Evolutionary conservation across 1,284 basidiomycete species (phyloP).

Genomic region (Ceratobasidium sp.): DNA sequence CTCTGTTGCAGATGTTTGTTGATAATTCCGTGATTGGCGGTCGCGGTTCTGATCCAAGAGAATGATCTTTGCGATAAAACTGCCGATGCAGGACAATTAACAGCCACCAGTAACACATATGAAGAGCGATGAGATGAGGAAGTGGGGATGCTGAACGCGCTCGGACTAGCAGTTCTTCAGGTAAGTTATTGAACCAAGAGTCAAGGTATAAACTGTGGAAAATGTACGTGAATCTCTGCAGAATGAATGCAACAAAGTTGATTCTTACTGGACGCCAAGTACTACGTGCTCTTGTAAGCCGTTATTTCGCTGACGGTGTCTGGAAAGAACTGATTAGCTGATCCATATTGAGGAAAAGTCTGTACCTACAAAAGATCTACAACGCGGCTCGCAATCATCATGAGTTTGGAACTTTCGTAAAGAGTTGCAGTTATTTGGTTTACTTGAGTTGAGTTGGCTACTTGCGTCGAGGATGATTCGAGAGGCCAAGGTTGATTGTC

Average conservation of each 20-base stretch:
- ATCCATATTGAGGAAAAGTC: not conserved
- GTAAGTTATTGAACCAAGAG: conserved; percentile 70
- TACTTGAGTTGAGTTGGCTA: not conserved
- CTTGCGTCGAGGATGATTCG: not conserved
- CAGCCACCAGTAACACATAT: conserved; percentile 74
- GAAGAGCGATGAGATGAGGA: conserved; percentile 74
- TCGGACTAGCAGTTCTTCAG: conserved; percentile 65
- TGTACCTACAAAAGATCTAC: conserved; percentile 71
- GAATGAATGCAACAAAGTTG: no score
- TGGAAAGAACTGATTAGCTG: not conserved
- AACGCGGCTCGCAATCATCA: conserved; percentile 69
- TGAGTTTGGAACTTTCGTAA: conserved; percentile 67
- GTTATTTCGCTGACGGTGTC: not conserved
- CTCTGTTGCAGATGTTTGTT: conserved; percentile 68
- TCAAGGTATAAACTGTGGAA: conserved; percentile 69
- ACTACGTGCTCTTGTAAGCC: not conserved
- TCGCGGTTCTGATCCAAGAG: conserved; percentile 57
- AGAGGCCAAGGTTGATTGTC: conserved; percentile 25
- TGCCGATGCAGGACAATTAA: conserved; percentile 75
- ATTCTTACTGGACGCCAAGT: conserved; percentile 24
- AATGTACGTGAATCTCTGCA: not conserved
- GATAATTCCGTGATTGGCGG: conserved; percentile 60
- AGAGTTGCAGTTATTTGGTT: conserved; percentile 66
- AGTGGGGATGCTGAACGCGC: conserved; percentile 67
- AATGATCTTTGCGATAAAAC: conserved; percentile 67